phyloP scores from a whole-genome alignment of 495 filamentous ascomycete genomes.

The Eremomyces bilateralis region DNA sequence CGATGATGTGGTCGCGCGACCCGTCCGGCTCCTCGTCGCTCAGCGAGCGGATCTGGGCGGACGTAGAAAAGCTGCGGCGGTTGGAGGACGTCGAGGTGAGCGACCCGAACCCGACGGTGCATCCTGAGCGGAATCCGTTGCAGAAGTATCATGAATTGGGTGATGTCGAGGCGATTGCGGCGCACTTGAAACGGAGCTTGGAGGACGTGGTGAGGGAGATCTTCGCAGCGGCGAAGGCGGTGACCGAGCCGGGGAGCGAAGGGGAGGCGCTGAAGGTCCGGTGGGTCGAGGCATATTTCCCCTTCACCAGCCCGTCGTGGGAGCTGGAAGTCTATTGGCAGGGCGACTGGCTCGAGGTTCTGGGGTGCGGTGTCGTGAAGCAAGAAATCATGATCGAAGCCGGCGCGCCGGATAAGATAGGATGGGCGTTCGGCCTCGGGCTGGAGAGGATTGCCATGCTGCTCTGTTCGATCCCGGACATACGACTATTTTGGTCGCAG shows the following conservation, averaged over 20 bases:
- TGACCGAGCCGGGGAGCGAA: slow-evolving; percentile 21
- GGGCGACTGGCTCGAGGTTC: slow-evolving; percentile 81
- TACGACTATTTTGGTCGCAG: slow-evolving; percentile 87
- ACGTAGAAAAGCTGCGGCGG: slow-evolving; percentile 52
- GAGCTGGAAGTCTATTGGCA: slow-evolving; percentile 92
- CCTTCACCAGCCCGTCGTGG: slow-evolving; percentile 87
- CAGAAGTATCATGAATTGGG: slow-evolving; percentile 51
- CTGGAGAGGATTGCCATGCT: slow-evolving; percentile 92
- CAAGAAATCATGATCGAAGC: slow-evolving; percentile 62
- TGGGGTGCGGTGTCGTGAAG: slow-evolving; percentile 79
- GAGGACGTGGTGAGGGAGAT: slow-evolving; percentile 78
- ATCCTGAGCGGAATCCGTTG: slow-evolving; percentile 64
- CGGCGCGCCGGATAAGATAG: slow-evolving; percentile 48
- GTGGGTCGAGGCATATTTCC: slow-evolving; percentile 95
- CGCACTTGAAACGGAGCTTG: slow-evolving; percentile 74
- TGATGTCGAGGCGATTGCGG: slow-evolving; percentile 64
- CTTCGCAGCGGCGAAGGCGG: slow-evolving; percentile 24
- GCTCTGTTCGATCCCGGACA: slow-evolving; percentile 85
- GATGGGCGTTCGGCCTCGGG: slow-evolving; percentile 92
- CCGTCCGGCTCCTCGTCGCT: slow-evolving; percentile 23
- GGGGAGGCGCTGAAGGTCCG: slow-evolving; percentile 58
- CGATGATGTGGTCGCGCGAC: slow-evolving; percentile 64
- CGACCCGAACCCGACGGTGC: slow-evolving; percentile 62
- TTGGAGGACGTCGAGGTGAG: slow-evolving; percentile 49
- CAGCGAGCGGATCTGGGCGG: slow-evolving; percentile 23